These are phyloP conservation scores for Biscogniauxia sp. DNA, from an alignment of 2,329 filamentous ascomycete genomes.

Conservation along the genomic window DNA sequence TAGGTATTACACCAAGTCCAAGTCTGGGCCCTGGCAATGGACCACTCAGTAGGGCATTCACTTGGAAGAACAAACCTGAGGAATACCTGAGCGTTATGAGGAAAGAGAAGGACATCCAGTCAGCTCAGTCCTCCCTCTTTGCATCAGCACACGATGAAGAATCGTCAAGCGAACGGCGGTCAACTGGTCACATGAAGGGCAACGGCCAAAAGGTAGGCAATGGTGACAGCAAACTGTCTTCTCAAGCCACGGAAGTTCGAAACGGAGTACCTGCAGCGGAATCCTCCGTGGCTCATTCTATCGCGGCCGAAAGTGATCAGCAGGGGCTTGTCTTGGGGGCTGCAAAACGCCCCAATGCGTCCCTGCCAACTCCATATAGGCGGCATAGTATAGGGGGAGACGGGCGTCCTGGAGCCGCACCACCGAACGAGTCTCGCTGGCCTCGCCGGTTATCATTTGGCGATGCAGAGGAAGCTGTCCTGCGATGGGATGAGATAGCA, in stretches of 20 bases:
- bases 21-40: constrained; percentile 27
- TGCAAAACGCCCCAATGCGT: constrained; percentile 44
- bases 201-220: constrained; percentile 11
- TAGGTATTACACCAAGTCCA: constrained; percentile 35
- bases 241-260: constrained; percentile 18
- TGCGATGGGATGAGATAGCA: constrained; percentile 61
- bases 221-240: constrained; percentile 22
- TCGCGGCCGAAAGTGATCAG: constrained; percentile 58
- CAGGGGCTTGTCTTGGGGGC: constrained; percentile 51
- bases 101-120: constrained; percentile 32
- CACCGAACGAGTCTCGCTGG: constrained; percentile 59
- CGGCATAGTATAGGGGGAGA: constrained; percentile 55
- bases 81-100: constrained; percentile 50
- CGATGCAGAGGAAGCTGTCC: constrained; percentile 70
- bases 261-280: constrained; percentile 38
- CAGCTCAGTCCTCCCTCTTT: constrained; percentile 14
- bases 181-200: constrained; percentile 15
- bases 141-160: constrained; percentile 13
- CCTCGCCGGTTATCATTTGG: constrained; percentile 73
- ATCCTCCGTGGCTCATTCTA: constrained; percentile 57
- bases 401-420: constrained; percentile 29
- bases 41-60: constrained; percentile 51
- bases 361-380: constrained; percentile 54
- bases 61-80: constrained; percentile 63
- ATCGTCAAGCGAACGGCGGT: constrained; percentile 10